Evolutionary conservation across 2,329 filamentous ascomycete species (phyloP).

Genomic region (Penicillium brasilianum): DNA sequence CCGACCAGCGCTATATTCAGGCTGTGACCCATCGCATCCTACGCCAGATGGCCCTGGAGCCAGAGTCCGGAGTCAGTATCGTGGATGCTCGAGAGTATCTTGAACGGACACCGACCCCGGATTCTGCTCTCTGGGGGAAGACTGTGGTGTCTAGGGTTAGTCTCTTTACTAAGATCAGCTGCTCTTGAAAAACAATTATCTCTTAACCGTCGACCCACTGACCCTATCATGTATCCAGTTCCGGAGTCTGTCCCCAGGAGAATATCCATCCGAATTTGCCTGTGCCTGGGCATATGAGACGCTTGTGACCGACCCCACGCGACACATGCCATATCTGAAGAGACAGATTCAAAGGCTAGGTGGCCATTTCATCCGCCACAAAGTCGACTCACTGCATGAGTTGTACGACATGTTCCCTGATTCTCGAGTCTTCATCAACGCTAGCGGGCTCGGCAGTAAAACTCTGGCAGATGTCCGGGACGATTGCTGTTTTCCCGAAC

Average conservation of each 20-base stretch:
- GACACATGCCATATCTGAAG: conserved; percentile 44
- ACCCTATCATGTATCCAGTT: conserved; percentile 32
- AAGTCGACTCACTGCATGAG: conserved; percentile 40
- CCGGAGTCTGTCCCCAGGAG: conserved; percentile 36
- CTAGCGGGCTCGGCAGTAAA: conserved; percentile 45
- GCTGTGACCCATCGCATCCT: conserved; percentile 43
- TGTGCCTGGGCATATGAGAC: conserved; percentile 45
- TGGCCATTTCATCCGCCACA: conserved; percentile 42
- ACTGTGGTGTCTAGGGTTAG: conserved; percentile 42
- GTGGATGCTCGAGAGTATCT: conserved; percentile 44
- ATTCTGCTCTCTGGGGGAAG: conserved; percentile 44
- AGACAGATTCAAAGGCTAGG: conserved; percentile 38
- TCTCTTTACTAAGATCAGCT: background rate
- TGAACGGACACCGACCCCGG: conserved; percentile 37
- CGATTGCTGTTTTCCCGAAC: conserved; percentile 42
- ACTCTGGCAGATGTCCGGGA: conserved; percentile 42
- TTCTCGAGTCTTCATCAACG: conserved; percentile 46
- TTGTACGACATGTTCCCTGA: conserved; percentile 43
- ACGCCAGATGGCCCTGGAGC: conserved; percentile 42
- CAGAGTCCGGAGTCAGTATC: conserved; percentile 41
- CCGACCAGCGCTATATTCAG: conserved; percentile 43
- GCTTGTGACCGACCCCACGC: conserved; percentile 45
- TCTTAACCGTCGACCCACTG: background rate
- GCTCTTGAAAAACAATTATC: background rate
- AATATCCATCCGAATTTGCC: conserved; percentile 42